phyloP scores from a whole-genome alignment of 1,284 basidiomycete species.

The Kwoniella shivajii region DNA sequence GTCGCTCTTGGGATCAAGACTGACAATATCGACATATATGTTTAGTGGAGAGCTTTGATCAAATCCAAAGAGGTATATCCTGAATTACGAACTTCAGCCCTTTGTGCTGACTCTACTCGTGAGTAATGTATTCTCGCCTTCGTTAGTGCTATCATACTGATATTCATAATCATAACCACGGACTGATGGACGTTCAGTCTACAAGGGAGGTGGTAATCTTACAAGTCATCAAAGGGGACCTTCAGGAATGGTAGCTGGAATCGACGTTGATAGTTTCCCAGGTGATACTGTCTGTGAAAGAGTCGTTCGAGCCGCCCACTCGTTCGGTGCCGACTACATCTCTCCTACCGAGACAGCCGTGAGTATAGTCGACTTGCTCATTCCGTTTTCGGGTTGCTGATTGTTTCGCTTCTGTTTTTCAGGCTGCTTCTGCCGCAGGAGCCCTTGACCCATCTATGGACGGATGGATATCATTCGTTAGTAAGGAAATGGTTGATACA shows the following conservation, averaged over 20 bases:
- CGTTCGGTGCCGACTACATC: conserved; percentile 67
- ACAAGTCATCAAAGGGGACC: conserved; percentile 37
- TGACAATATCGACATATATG: not conserved
- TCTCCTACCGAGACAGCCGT: conserved; percentile 61
- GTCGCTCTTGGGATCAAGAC: no score
- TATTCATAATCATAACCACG: no score
- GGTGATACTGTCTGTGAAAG: conserved; percentile 34
- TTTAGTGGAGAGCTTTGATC: conserved; percentile 39
- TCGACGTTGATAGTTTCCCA: conserved; percentile 39
- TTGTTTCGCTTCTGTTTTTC: not conserved
- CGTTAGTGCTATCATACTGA: not conserved
- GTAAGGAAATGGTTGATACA: conserved; percentile 66
- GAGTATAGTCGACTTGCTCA: not conserved
- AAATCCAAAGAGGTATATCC: conserved; percentile 40
- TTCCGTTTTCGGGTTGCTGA: not conserved
- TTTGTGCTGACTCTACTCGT: conserved; percentile 39
- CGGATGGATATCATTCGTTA: conserved; percentile 66
- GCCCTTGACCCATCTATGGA: conserved; percentile 56
- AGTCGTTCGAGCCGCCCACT: conserved; percentile 63
- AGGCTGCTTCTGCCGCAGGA: conserved; percentile 42
- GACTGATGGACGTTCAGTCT: no score
- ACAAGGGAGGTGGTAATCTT: conserved; percentile 37
- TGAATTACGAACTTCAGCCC: conserved; percentile 40
- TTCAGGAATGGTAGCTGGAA: conserved; percentile 40
- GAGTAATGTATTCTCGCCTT: conserved; percentile 6